Percentiles rank a stretch among this genome's conserved stretches.
Evolutionary conservation across 345 rosid species (phyloP).

Genomic region (Salix dunnii): DNA sequence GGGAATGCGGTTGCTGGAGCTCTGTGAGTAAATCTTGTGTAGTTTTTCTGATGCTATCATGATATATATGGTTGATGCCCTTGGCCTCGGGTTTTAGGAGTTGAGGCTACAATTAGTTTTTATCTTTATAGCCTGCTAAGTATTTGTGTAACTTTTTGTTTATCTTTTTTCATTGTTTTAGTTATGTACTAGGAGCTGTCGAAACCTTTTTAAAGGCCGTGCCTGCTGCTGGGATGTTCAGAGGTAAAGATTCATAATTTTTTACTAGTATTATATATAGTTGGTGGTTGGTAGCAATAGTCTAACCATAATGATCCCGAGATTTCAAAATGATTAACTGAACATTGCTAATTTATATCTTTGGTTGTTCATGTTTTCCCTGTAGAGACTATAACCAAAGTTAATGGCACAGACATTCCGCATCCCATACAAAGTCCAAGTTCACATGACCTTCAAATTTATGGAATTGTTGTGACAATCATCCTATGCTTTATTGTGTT

Average conservation of each 20-base stretch:
- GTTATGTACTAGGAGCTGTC: slow-evolving; percentile 98
- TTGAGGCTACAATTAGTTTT: slow-evolving; percentile 6
- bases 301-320: neutral
- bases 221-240: slow-evolving; percentile 95
- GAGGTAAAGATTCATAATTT: slow-evolving; percentile 45
- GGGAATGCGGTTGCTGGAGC: slow-evolving; percentile 99
- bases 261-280: slow-evolving; percentile 4
- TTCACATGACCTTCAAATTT: slow-evolving; percentile 89
- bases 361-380: slow-evolving; percentile 13
- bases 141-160: slow-evolving; percentile 5
- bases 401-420: slow-evolving; percentile 60
- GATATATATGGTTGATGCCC: slow-evolving; percentile 9
- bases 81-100: neutral
- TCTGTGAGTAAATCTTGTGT: slow-evolving; percentile 63
- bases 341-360: slow-evolving; percentile 13
- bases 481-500: slow-evolving; percentile 91
- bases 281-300: neutral
- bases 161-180: slow-evolving; percentile 29
- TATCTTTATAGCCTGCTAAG: slow-evolving; percentile 3
- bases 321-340: neutral
- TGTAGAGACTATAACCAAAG: slow-evolving; percentile 71
- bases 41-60: slow-evolving; percentile 3
- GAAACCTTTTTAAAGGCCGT: slow-evolving; percentile 96
- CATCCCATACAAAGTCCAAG: slow-evolving; percentile 66
- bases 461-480: slow-evolving; percentile 89